phyloP scores from a whole-genome alignment of 2,329 filamentous ascomycete genomes.

The Alternaria atra region DNA sequence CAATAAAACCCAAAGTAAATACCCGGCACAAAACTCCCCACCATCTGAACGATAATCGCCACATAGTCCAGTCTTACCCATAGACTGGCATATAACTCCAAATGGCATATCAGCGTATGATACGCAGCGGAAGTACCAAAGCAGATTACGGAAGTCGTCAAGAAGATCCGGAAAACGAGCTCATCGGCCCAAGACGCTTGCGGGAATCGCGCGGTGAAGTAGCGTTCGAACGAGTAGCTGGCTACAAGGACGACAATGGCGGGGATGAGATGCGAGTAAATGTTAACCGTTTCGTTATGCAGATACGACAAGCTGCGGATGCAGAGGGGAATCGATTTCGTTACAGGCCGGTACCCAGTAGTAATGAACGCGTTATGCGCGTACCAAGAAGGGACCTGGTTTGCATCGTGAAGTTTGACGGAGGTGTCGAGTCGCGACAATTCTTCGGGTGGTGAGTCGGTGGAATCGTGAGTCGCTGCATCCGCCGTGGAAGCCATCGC shows the following conservation, averaged over 20 bases:
- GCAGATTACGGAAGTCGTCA: slow-evolving; percentile 45
- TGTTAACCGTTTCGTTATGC: slow-evolving; percentile 73
- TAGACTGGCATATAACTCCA: slow-evolving; percentile 74
- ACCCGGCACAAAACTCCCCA: slow-evolving; percentile 85
- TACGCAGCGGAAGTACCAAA: slow-evolving; percentile 68
- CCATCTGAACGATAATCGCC: slow-evolving; percentile 87
- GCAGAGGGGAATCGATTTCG: slow-evolving; percentile 65
- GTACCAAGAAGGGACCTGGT: slow-evolving; percentile 12
- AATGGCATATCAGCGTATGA: slow-evolving; percentile 85
- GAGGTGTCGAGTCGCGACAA: not conserved
- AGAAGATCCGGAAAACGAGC: slow-evolving; percentile 34
- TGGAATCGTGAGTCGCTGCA: too few relatives aligned
- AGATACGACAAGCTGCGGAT: slow-evolving; percentile 66
- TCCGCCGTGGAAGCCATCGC: not conserved
- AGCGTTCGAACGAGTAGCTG: slow-evolving; percentile 19
- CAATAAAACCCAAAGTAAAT: slow-evolving; percentile 65
- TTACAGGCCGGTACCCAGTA: slow-evolving; percentile 68
- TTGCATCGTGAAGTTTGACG: not conserved
- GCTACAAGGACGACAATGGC: slow-evolving; percentile 19
- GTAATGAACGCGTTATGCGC: slow-evolving; percentile 54
- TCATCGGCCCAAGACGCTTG: slow-evolving; percentile 28
- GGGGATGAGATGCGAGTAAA: slow-evolving; percentile 68
- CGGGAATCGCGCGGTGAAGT: slow-evolving; percentile 13
- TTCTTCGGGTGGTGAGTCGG: not conserved
- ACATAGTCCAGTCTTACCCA: slow-evolving; percentile 92